Percentiles rank a stretch among this genome's conserved stretches.
These are phyloP conservation scores for Funneliformis geosporum DNA, from an alignment of 192 early-diverging fungal genomes.

Conservation along the genomic window DNA sequence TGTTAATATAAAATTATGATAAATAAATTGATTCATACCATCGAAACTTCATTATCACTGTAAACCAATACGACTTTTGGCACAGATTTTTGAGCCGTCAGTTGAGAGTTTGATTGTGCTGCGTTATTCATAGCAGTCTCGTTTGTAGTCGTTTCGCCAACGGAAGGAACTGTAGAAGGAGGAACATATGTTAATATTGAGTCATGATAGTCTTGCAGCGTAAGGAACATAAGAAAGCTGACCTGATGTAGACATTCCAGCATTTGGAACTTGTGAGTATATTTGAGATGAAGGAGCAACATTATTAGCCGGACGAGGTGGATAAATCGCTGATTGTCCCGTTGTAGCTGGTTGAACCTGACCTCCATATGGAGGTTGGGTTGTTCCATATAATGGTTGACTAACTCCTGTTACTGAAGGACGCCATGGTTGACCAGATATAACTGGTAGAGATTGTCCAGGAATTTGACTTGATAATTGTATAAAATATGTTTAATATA, in stretches of 20 bases:
- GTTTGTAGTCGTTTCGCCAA: constrained; percentile 9
- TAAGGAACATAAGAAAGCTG: constrained; percentile 36
- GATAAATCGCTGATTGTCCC: constrained; percentile 28
- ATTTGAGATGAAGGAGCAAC: constrained; percentile 36
- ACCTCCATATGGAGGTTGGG: constrained; percentile 19
- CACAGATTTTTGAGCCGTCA: constrained; percentile 8
- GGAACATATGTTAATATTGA: constrained; percentile 37
- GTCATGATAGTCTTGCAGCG: constrained; percentile 32
- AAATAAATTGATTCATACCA: constrained; percentile 42
- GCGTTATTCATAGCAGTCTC: background rate
- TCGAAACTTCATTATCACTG: constrained; percentile 51
- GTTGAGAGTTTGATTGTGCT: constrained; percentile 16
- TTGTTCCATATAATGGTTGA: background rate
- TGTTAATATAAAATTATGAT: background rate
- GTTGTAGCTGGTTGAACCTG: constrained; percentile 18
- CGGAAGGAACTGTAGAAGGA: constrained; percentile 29
- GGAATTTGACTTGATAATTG: background rate
- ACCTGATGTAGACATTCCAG: constrained; percentile 41
- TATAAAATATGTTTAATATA: background rate
- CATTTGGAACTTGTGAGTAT: constrained; percentile 42
- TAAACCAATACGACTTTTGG: constrained; percentile 48
- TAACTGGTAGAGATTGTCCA: constrained; percentile 20
- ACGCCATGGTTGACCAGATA: constrained; percentile 27
- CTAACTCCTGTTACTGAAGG: constrained; percentile 24
- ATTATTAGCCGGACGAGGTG: constrained; percentile 31